These are phyloP conservation scores for Alternaria burnsii DNA, from an alignment of 2,329 filamentous ascomycete species.

Conservation along the genomic window DNA sequence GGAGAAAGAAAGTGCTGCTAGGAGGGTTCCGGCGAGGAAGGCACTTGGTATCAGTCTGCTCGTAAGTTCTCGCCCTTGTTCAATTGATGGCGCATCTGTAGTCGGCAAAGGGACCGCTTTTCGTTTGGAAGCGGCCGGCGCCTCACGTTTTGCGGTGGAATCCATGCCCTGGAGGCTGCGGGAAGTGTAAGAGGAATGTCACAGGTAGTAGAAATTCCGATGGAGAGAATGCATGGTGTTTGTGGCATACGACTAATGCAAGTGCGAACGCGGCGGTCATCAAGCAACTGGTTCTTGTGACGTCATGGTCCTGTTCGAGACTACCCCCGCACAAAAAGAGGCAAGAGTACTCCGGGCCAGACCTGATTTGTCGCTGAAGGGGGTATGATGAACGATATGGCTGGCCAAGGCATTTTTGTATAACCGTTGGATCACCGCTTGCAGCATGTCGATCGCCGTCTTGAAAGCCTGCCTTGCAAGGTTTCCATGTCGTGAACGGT, in stretches of 20 bases:
- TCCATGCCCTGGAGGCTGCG: constrained; percentile 17
- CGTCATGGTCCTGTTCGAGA: constrained; percentile 17
- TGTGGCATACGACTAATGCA: constrained; percentile 9
- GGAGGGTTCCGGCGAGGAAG: constrained; percentile 21
- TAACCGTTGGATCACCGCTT: not conserved
- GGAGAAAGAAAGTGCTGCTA: constrained; percentile 19
- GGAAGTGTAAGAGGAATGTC: not conserved
- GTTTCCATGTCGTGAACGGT: constrained; percentile 5
- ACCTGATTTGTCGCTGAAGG: not conserved
- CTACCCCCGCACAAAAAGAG: constrained; percentile 12
- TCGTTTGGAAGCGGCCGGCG: constrained; percentile 16
- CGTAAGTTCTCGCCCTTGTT: constrained; percentile 22
- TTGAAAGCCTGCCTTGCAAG: constrained; percentile 1
- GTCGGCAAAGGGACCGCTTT: constrained; percentile 22
- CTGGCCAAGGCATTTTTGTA: constrained; percentile 1
- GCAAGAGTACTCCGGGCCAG: constrained; percentile 3
- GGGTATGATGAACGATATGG: not conserved
- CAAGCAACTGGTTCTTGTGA: constrained; percentile 18
- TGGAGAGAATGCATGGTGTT: constrained; percentile 7
- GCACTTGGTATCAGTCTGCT: constrained; percentile 23
- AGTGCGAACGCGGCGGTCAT: constrained; percentile 11
- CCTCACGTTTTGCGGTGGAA: constrained; percentile 13
- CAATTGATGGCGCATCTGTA: constrained; percentile 10
- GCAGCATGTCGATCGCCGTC: not conserved
- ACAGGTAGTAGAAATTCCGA: not conserved